phyloP scores from a whole-genome alignment of 768 basidiomycete genomes.

The Clitopilus passeckerianus region DNA sequence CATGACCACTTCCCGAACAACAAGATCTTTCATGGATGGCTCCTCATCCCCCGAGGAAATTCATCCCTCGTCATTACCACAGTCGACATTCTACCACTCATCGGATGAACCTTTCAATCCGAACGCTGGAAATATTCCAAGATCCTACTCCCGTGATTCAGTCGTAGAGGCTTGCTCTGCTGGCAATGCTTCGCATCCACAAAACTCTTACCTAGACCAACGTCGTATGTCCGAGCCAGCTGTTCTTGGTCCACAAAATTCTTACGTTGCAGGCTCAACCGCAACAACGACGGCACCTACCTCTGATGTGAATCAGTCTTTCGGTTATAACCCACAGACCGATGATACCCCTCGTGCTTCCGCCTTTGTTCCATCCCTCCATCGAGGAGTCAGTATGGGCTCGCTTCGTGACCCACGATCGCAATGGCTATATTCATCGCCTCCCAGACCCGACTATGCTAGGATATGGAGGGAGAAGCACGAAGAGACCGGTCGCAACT shows the following conservation, averaged over 20 bases:
- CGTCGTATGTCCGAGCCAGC: conserved; percentile 69
- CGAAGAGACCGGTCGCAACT: conserved; percentile 32
- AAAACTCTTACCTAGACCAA: conserved; percentile 42
- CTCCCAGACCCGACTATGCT: conserved; percentile 20
- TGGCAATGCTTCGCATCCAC: conserved; percentile 27
- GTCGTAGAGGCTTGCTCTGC: conserved; percentile 28
- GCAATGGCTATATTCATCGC: conserved; percentile 28
- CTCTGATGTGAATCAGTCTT: conserved; percentile 7
- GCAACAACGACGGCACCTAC: conserved; percentile 21
- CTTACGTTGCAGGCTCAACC: conserved; percentile 28
- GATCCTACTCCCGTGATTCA: conserved; percentile 32
- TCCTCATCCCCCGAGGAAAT: neutral
- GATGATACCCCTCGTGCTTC: conserved; percentile 26
- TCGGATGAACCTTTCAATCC: conserved; percentile 33
- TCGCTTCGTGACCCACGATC: conserved; percentile 38
- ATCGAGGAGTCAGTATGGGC: conserved; percentile 39
- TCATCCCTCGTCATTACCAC: conserved; percentile 24
- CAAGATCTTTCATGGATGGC: neutral
- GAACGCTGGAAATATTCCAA: conserved; percentile 27
- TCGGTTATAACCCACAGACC: conserved; percentile 27
- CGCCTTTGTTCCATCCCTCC: conserved; percentile 36
- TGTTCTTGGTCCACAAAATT: conserved; percentile 33
- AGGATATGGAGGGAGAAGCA: conserved; percentile 1
- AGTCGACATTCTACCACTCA: conserved; percentile 34
- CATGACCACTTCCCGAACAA: neutral